A percentile compares a stretch with the other conserved stretches of the same genome.
Conservation (phyloP, 2,329 filamentous ascomycete species). For the Rugonectria rugulosa region DNA sequence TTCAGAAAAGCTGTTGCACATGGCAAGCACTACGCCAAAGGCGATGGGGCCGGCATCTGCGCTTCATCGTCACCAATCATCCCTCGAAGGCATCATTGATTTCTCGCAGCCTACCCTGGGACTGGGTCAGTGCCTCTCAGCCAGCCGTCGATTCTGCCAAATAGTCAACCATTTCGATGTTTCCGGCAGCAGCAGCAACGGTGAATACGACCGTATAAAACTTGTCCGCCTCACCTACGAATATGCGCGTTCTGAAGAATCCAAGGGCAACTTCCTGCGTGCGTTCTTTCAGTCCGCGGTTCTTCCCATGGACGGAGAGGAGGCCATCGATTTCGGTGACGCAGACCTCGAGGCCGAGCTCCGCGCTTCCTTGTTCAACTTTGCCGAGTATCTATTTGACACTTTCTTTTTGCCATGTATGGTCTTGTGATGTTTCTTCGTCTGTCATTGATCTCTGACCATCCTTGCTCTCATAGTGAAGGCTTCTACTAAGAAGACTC, state of each 20-base stretch:
- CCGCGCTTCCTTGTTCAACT: neutral
- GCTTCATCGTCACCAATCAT: conserved; percentile 17
- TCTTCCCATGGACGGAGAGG: neutral
- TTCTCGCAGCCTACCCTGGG: conserved; percentile 2
- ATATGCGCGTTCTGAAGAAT: neutral
- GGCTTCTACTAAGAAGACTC: conserved; percentile 19
- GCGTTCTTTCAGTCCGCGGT: conserved; percentile 7
- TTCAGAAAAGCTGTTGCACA: too few species aligned
- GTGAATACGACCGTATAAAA: conserved; percentile 3
- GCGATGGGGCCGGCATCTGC: neutral
- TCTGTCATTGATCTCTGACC: too few species aligned
- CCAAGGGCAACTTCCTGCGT: neutral
- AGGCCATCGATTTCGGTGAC: conserved; percentile 9
- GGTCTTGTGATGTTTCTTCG: too few species aligned
- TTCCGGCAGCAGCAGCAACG: neutral
- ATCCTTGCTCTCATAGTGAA: conserved; percentile 14
- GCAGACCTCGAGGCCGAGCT: neutral
- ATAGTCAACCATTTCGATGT: conserved; percentile 16
- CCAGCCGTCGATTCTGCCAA: conserved; percentile 8
- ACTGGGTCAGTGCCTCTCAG: neutral
- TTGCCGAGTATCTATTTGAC: conserved; percentile 12
- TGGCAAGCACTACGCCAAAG: too few species aligned
- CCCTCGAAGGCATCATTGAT: conserved; percentile 14
- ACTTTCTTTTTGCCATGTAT: conserved; percentile 17
- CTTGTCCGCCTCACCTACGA: conserved; percentile 17